These are phyloP conservation scores for Balansia obtecta DNA, from an alignment of 2,329 filamentous ascomycete species.

Conservation along the genomic window DNA sequence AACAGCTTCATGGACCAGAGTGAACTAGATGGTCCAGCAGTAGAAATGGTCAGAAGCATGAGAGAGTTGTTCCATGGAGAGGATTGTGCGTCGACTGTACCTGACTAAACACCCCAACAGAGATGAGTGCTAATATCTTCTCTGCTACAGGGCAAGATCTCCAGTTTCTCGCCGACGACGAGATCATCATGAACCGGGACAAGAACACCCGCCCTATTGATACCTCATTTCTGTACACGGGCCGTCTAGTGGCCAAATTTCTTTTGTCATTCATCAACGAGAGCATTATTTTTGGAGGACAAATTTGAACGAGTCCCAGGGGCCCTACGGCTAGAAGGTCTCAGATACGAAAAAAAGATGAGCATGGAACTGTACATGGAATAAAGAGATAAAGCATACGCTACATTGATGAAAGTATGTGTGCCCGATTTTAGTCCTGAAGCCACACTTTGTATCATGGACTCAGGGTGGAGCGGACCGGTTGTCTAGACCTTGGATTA, in stretches of 20 bases:
- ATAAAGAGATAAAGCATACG: background rate
- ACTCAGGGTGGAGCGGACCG: conserved; percentile 54
- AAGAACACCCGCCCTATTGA: conserved; percentile 34
- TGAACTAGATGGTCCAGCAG: conserved; percentile 33
- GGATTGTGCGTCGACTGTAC: conserved; percentile 27
- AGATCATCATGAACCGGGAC: conserved; percentile 31
- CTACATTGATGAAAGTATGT: conserved; percentile 27
- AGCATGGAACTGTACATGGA: background rate
- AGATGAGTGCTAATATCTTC: background rate
- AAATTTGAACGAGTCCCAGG: conserved; percentile 6
- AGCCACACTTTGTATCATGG: conserved; percentile 40
- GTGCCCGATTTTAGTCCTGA: conserved; percentile 52
- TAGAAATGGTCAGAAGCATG: conserved; percentile 33
- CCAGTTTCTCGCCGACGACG: conserved; percentile 32
- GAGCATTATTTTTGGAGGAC: conserved; percentile 31
- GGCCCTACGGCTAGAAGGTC: background rate
- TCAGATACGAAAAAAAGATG: background rate
- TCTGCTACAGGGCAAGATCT: conserved; percentile 21
- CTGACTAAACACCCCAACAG: background rate
- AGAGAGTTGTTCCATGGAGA: conserved; percentile 30
- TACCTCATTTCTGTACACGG: conserved; percentile 37
- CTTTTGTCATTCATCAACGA: conserved; percentile 41
- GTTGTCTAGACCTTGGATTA: conserved; percentile 53
- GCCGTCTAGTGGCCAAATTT: conserved; percentile 40
- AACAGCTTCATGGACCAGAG: conserved; percentile 25